A percentile compares a stretch with the other conserved stretches of the same genome.
These are phyloP conservation scores for Candida yuanshanica DNA, from an alignment of 805 yeast genomes.

Conservation along the genomic window DNA sequence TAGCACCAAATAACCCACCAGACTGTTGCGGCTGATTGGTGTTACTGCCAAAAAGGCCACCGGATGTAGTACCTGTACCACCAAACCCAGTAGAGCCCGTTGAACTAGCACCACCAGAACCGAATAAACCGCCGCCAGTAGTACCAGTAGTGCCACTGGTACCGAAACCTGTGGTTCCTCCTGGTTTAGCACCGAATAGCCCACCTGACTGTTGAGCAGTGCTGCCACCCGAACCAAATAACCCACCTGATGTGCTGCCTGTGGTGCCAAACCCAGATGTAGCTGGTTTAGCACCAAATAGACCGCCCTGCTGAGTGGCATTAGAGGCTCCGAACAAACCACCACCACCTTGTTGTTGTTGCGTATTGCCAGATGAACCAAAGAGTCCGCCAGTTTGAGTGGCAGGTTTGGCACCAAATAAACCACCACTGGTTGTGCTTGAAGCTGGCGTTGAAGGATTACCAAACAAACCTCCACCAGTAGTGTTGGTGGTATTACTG, in stretches of 20 bases:
- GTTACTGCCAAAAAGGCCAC: conserved; percentile 36
- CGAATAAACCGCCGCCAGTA: conserved; percentile 15
- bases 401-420: conserved; percentile 23
- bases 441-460: conserved; percentile 22
- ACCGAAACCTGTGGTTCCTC: conserved; percentile 20
- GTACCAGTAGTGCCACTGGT: conserved; percentile 19
- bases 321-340: conserved; percentile 36
- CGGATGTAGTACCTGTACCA: conserved; percentile 22
- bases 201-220: conserved; percentile 31
- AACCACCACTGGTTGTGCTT: conserved; percentile 19
- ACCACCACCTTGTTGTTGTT: conserved; percentile 17
- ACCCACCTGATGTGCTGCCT: conserved; percentile 19
- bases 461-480: conserved; percentile 36
- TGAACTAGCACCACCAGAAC: conserved; percentile 12
- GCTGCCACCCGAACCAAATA: conserved; percentile 23
- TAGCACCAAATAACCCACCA: conserved; percentile 39
- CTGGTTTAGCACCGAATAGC: conserved; percentile 37
- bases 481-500: conserved; percentile 13
- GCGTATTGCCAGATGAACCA: conserved; percentile 9
- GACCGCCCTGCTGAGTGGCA: conserved; percentile 28
- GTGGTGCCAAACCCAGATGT: conserved; percentile 14
- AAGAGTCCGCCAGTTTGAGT: conserved; percentile 16
- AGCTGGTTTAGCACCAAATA: conserved; percentile 34
- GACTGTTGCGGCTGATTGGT: conserved; percentile 19
- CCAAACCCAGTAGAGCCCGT: conserved; percentile 37